Base-by-base conservation (phyloP, 129 eudicot genomes). In the Chrysanthemum seticuspe region DNA sequence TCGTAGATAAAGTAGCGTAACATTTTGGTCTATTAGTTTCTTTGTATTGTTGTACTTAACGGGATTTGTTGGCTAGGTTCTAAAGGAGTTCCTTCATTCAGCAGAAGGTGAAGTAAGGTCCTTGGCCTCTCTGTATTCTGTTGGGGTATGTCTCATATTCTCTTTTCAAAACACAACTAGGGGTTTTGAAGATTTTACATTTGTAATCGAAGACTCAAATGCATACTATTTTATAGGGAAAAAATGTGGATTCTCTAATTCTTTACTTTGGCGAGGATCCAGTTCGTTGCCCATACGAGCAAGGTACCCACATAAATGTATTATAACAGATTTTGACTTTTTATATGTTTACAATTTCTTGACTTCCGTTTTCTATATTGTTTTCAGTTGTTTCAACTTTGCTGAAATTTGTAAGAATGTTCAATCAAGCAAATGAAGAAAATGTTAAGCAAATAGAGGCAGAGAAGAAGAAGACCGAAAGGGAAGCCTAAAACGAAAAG, bases 221-320 rank as follows among this genome's bases (percentile, higher is more conserved):
- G 44, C 47, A 53, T 14, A 53, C 9, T 63, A 51, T 44, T 23
- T 80, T 56, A 21, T 66, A 90, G 96, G 96, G 96, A 44, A 85
- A 81, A 52, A 81, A 85, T 85, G 93, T 90, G 54, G 96, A 90
- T 81, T 88, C 87, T 13, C 70, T 90, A 77, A 85, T 90, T 71
- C 82, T 83, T 59, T 89, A 89, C 78, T 89, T 89, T 60, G 96
- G 96, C 51, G 96, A 89, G 83, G 93, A 89, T 79, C 93, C 96
- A 64, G 88, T 90, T 57, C 88, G 87, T 50, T 83, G 88, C 67
- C 91, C 96, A 16, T 90, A 87, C 74, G 96, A 90, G 75, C 96
- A 90, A 85, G 96, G 96, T 87, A 90, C 36, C 12, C 15, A 62
- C 6, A 53, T 53, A 14, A 53, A 13, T 13, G 18, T 3, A 29